phyloP scores from a whole-genome alignment of 441 rosid genomes.

The Bruguiera hainesii region DNA sequence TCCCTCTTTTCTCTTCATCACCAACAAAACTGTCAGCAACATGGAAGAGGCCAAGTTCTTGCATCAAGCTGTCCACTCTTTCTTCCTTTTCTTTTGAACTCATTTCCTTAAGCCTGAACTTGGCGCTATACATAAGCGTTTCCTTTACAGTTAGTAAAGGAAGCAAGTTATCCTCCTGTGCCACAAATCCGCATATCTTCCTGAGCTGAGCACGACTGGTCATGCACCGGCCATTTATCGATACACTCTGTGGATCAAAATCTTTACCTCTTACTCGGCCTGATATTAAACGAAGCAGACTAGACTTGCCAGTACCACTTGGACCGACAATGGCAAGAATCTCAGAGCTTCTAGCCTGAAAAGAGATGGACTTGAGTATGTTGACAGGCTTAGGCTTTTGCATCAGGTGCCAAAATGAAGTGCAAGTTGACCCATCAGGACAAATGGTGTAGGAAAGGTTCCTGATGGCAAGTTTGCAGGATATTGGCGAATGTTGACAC shows the following conservation, averaged over 20 bases:
- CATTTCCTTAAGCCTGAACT: slow-evolving; percentile 59
- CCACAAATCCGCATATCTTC: slow-evolving; percentile 74
- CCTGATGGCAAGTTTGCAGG: slow-evolving; percentile 33
- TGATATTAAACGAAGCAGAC: slow-evolving; percentile 57
- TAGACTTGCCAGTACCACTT: slow-evolving; percentile 76
- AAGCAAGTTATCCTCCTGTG: slow-evolving; percentile 88
- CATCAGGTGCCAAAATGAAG: slow-evolving; percentile 28
- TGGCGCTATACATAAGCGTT: slow-evolving; percentile 72
- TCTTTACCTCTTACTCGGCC: slow-evolving; percentile 46
- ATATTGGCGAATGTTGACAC: slow-evolving; percentile 12
- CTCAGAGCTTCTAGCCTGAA: slow-evolving; percentile 62
- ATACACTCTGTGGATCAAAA: slow-evolving; percentile 57
- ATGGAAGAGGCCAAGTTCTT: slow-evolving; percentile 45
- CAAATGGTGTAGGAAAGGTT: slow-evolving; percentile 67
- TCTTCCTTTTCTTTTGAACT: slow-evolving; percentile 48
- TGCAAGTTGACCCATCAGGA: slow-evolving; percentile 20
- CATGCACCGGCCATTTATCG: slow-evolving; percentile 48
- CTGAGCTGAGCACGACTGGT: slow-evolving; percentile 43
- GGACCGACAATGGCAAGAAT: slow-evolving; percentile 78
- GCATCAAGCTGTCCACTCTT: slow-evolving; percentile 59
- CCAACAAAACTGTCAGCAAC: slow-evolving; percentile 69
- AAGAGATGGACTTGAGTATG: slow-evolving; percentile 64
- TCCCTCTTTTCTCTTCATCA: slow-evolving; percentile 70
- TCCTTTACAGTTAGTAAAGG: slow-evolving; percentile 86
- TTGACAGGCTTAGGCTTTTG: slow-evolving; percentile 42